Evolutionary conservation across 2,329 filamentous ascomycete genomes (phyloP).

Genomic region (Harringtonia aguacate): DNA sequence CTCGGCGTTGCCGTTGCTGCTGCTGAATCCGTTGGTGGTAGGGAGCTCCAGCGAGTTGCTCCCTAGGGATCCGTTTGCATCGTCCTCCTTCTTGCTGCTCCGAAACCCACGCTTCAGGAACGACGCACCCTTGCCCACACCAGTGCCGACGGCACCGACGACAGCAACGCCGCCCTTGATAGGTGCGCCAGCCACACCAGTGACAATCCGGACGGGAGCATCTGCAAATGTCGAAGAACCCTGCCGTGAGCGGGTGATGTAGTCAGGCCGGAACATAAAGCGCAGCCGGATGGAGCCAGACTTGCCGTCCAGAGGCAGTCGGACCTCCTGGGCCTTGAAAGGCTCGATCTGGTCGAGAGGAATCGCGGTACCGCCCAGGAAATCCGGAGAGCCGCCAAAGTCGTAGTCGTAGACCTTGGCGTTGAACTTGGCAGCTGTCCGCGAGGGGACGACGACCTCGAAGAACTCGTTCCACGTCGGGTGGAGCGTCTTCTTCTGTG

Average conservation of each 20-base stretch:
- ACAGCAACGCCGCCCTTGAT: conserved; percentile 84
- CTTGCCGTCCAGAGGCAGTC: conserved; percentile 73
- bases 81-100: conserved; percentile 48
- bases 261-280: conserved; percentile 86
- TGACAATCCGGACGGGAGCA: conserved; percentile 77
- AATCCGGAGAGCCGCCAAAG: conserved; percentile 89
- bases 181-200: conserved; percentile 71
- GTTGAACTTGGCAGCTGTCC: conserved; percentile 73
- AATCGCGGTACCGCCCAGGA: conserved; percentile 67
- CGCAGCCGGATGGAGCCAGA: conserved; percentile 74
- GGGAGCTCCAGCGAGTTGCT: conserved; percentile 11
- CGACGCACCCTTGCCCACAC: conserved; percentile 79
- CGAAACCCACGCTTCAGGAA: conserved; percentile 83
- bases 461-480: conserved; percentile 97
- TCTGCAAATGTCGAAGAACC: conserved; percentile 89
- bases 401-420: conserved; percentile 91
- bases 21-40: background rate
- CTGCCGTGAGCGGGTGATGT: conserved; percentile 75
- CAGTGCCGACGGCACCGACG: conserved; percentile 58
- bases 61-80: conserved; percentile 25
- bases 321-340: conserved; percentile 68
- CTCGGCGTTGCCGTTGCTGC: conserved; percentile 29
- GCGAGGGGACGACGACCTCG: conserved; percentile 69
- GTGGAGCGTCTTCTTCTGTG: conserved; percentile 91
- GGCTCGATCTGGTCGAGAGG: conserved; percentile 74